Evolutionary conservation across 345 rosid genomes (phyloP), one percentile per base, ranked within the genome.

Genomic region (Anacardium occidentale): DNA sequence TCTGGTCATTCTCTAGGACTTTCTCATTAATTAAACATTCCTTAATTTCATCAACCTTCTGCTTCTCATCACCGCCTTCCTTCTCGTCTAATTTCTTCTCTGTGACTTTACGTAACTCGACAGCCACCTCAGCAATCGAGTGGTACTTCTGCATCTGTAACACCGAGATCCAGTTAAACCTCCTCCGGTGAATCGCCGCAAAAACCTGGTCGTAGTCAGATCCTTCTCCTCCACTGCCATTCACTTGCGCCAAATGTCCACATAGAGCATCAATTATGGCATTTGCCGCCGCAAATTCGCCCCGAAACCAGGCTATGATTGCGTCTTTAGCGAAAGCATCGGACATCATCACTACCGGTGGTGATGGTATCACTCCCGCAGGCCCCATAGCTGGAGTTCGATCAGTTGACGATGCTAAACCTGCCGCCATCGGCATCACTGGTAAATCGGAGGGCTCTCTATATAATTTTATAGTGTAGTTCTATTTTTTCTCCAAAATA

Each of bases 101-200:
- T 1, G 86, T 63, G 68, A 82, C 87, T 18, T 79, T 74, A 44
- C 80, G 75, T 10, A 95, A 92, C 84, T 92, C 88, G 71, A 68
- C 68, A 54, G 86, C 70, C 73, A 95, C 94, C 56, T 90, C 90
- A 29, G 90, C 88, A 66, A 95, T 85, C 18, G 99, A 82, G 77
- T 89, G 96, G 71, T 85, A 92, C 83, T 87, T 91, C 90, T 92
- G 99, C 97, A 87, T 92, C 85, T 92, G 97, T 64, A 95, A 85
- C 63, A 95, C 86, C 26, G 96, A 97, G 89, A 95, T 92, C 99
- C 98, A 95, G 84, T 95, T 95, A 77, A 95, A 71, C 84, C 99
- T 78, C 85, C 98, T 79, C 74, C 92, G 66, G 64, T 95, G 99
- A 69, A 95, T 82, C 32, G 97, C 99, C 55, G 90, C 74, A 75